Base-by-base conservation (phyloP, 2,329 filamentous ascomycete species). In the Colletotrichum echinochloae region DNA sequence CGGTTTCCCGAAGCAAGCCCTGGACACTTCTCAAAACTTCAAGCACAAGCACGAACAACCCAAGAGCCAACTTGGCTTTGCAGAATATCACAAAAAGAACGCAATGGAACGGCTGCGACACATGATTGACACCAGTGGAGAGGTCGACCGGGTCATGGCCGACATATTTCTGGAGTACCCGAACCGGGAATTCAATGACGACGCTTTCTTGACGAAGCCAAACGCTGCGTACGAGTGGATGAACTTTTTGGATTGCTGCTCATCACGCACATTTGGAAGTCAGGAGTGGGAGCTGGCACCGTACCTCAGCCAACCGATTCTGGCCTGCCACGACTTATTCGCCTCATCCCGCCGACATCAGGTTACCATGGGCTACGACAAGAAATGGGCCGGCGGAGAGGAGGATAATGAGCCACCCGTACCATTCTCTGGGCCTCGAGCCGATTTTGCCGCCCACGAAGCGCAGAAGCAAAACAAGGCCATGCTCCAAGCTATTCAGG, bases 281-380 rank as follows among this genome's bases (percentile, higher is more conserved):
- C 95, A 98, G 79, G 95, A 97, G 66, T 99, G 96, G 93, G 96
- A 99, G 80, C 84, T 99, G 20, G 89, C 88, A 0, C 91, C 94
- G 0, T 99, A 99, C 79, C 88, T 98, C 59, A 93, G 91, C 76
- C 93, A 96, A 74, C 91, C 95, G 0, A 88, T 96, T 20, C 87
- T 98, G 1, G 96, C 94, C 4, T 98, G 97, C 77, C 97, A 99
- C 78, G 87, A 94, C 77, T 87, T 99, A 16, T 99, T 99, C 77
- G 93, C 95, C 4, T 92, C 93, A 0, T 89, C 91, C 33, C 86
- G 86, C 44, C 86, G 86, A 65, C 85, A 85, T 75, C 77, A 81
- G 73, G 75, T 79, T 59, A 80, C 78, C 68, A 70, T 79, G 57
- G 79, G 78, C 44, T 84, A 83, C 66, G 84, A 87, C 59, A 82